Conservation (phyloP, 148 eudicot genomes). For the Polygonum aviculare region DNA sequence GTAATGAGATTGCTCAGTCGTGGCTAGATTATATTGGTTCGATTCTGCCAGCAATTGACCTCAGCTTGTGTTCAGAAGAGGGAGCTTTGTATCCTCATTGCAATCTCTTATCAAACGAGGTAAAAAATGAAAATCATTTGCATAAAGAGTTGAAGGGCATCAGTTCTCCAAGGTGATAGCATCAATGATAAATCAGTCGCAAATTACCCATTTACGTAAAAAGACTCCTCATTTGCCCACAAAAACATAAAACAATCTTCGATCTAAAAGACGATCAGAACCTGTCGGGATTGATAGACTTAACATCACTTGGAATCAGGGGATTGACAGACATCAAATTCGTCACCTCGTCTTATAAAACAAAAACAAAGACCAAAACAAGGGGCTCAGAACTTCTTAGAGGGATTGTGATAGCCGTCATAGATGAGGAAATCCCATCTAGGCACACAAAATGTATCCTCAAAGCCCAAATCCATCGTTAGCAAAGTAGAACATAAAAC, state of each 20-base stretch:
- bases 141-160: neutral
- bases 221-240: neutral
- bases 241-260: neutral
- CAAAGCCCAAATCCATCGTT: neutral
- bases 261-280: neutral
- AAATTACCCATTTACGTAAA: conserved; percentile 8
- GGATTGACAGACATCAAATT: conserved; percentile 9
- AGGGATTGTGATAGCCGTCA: conserved; percentile 1
- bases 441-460: neutral
- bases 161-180: conserved; percentile 9
- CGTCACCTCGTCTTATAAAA: neutral
- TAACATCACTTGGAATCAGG: neutral
- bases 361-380: neutral
- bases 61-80: conserved; percentile 5
- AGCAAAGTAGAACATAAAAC: neutral
- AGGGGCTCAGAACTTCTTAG: conserved; percentile 4
- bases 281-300: neutral
- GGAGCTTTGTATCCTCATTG: conserved; percentile 4
- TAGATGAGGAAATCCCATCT: neutral
- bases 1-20: conserved; percentile 2
- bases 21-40: neutral
- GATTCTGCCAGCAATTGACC: conserved; percentile 6
- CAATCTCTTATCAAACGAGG: neutral
- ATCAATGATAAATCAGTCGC: conserved; percentile 4
- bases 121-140: too few relatives aligned